Evolutionary conservation across 179 eudicot genomes (phyloP).

Genomic region (Kewa caespitosa): DNA sequence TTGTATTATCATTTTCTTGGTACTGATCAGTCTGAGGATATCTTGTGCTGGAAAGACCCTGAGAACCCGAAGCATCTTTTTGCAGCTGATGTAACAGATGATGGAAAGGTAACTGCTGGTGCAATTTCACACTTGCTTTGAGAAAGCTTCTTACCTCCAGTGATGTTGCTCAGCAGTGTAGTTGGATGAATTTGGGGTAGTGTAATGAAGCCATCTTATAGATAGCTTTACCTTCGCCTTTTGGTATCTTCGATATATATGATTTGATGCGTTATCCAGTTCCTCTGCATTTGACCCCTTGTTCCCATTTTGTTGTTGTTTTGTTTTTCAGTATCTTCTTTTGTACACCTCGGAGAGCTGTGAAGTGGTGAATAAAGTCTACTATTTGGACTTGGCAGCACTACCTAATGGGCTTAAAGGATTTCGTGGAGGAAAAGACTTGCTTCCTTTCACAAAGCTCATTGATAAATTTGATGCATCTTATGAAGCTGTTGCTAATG

Average conservation of each 20-base stretch:
- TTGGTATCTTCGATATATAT: neutral
- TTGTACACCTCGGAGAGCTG: slow-evolving; percentile 54
- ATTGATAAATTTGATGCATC: slow-evolving; percentile 80
- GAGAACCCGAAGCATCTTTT: slow-evolving; percentile 64
- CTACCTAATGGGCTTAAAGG: slow-evolving; percentile 70
- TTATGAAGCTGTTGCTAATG: slow-evolving; percentile 72
- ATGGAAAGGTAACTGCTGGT: slow-evolving; percentile 73
- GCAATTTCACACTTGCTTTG: slow-evolving; percentile 1
- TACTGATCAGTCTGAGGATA: slow-evolving; percentile 91
- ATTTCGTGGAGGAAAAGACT: slow-evolving; percentile 45
- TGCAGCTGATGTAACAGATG: slow-evolving; percentile 68
- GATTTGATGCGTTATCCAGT: neutral
- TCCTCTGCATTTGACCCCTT: neutral
- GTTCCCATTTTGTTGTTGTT: neutral
- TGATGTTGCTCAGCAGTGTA: neutral
- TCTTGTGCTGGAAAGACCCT: slow-evolving; percentile 93
- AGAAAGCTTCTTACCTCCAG: neutral
- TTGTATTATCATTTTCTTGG: slow-evolving; percentile 87
- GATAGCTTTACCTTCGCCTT: neutral
- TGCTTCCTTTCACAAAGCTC: slow-evolving; percentile 84
- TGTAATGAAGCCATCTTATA: neutral
- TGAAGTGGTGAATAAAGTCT: slow-evolving; percentile 75
- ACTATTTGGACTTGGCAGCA: slow-evolving; percentile 67
- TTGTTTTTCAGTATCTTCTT: slow-evolving; percentile 43
- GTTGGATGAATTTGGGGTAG: neutral